Percentiles rank a stretch among this genome's conserved stretches.
Conservation (phyloP, 352 stramenopile species). For the Blastocystis sp. region DNA sequence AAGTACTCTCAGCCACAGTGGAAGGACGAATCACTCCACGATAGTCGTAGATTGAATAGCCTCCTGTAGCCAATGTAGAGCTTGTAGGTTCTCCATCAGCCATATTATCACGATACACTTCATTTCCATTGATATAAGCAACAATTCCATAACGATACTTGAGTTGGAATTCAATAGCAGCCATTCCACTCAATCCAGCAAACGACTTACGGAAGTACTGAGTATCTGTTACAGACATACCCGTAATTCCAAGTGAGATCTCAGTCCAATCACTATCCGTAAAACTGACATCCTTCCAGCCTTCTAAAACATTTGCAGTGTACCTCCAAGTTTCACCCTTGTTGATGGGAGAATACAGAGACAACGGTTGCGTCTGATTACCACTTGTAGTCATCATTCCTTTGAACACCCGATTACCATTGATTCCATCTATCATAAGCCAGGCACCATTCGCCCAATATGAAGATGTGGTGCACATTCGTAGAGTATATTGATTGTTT, state of each 20-base stretch:
- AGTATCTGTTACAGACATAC: neutral
- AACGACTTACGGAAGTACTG: conserved; percentile 38
- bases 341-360: conserved; percentile 7
- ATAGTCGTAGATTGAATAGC: neutral
- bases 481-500: conserved; percentile 13
- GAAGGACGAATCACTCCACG: no score
- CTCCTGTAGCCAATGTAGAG: neutral
- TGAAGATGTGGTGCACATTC: neutral
- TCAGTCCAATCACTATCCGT: conserved; percentile 2
- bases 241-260: neutral
- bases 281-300: neutral
- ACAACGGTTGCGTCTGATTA: neutral
- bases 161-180: conserved; percentile 9
- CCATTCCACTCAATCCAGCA: neutral
- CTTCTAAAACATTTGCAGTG: no score
- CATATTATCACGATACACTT: neutral
- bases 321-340: conserved; percentile 4
- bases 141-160: neutral
- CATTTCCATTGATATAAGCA: neutral
- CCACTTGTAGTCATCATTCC: neutral
- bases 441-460: conserved; percentile 10
- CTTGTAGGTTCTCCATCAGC: neutral
- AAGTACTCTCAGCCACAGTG: no score
- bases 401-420: conserved; percentile 1
- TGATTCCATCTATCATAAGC: neutral